Evolutionary conservation across 768 basidiomycete species (phyloP), one percentile per base, ranked within the genome.

Genomic region (Steccherinum ochraceum): DNA sequence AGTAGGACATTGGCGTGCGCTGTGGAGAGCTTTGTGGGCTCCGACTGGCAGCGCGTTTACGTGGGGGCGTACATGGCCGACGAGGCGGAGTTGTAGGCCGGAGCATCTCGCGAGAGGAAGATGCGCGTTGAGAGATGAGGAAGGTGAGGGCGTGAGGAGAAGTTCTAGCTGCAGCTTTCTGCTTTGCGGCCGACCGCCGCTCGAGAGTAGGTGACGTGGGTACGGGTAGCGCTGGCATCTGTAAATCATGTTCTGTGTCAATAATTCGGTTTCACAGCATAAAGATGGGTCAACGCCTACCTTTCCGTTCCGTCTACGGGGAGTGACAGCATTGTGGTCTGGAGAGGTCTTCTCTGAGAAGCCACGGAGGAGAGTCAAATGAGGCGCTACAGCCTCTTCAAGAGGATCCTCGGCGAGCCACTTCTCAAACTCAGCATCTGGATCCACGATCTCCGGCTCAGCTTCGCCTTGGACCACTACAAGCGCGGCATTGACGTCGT

Each of bases 1-100:
- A 35, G 16, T 35, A 16, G 16, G 84, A 85, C 5, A 87, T 63
- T 0, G 85, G 84, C 1, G 85, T 86, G n/a, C 76, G 76, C 18
- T 72, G 64, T 0, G 83, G 79, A 1, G 85, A 85, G 16, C 84
- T 67, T 20, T 74, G 72, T 44, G 69, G 61, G 44, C 60, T 62
- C 43, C 50, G 56, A 30, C 35, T 57, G 51, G 21, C 54, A 56
- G 55, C 54, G 21, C 58, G 50, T 44, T 59, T 67, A 16, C 62
- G 66, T 11, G 71, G 65, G 18, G 73, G 74, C 0, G 74, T 73
- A 26, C 55, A 64, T n/a, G 72, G 69, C 19, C 69, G 65, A 21
- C 61, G 56, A 12, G 79, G 77, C 11, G 72, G 67, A 0, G 71
- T 66, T 16, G 50, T 52, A 12, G 58, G 57, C 11, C 46, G 44